These are phyloP conservation scores for Tylopilus sp. DNA, from an alignment of 768 basidiomycete species.

Conservation along the genomic window DNA sequence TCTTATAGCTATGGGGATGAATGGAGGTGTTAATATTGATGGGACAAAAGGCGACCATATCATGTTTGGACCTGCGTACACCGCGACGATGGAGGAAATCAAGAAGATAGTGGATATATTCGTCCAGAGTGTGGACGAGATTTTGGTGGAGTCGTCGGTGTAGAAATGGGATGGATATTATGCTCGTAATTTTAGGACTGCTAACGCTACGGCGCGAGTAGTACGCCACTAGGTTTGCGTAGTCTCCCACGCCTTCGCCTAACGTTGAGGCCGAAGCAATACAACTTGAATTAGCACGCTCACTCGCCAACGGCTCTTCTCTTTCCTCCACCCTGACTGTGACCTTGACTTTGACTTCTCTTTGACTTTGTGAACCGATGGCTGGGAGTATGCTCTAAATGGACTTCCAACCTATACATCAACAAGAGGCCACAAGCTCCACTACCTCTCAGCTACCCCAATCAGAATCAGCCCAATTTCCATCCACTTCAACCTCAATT, in stretches of 20 bases:
- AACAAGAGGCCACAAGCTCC: slow-evolving; percentile 68
- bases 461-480: slow-evolving; percentile 33
- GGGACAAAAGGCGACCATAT: slow-evolving; percentile 71
- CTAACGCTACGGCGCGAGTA: background rate
- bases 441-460: slow-evolving; percentile 44
- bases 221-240: slow-evolving; percentile 7
- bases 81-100: slow-evolving; percentile 65
- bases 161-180: background rate
- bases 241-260: slow-evolving; percentile 32
- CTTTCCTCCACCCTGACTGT: slow-evolving; percentile 25
- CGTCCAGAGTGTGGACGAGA: slow-evolving; percentile 63
- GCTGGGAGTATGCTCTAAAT: slow-evolving; percentile 88
- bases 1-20: slow-evolving; percentile 70
- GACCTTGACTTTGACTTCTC: slow-evolving; percentile 24
- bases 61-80: slow-evolving; percentile 80
- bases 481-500: slow-evolving; percentile 33
- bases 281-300: slow-evolving; percentile 24
- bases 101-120: slow-evolving; percentile 64
- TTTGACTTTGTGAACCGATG: slow-evolving; percentile 55
- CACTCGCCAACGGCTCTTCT: slow-evolving; percentile 11
- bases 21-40: slow-evolving; percentile 63
- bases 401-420: slow-evolving; percentile 78
- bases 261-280: slow-evolving; percentile 20
- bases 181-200: background rate
- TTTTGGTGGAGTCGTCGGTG: slow-evolving; percentile 40